Conservation (phyloP, 495 filamentous ascomycete species). For the Hypoxylon cercidicola region DNA sequence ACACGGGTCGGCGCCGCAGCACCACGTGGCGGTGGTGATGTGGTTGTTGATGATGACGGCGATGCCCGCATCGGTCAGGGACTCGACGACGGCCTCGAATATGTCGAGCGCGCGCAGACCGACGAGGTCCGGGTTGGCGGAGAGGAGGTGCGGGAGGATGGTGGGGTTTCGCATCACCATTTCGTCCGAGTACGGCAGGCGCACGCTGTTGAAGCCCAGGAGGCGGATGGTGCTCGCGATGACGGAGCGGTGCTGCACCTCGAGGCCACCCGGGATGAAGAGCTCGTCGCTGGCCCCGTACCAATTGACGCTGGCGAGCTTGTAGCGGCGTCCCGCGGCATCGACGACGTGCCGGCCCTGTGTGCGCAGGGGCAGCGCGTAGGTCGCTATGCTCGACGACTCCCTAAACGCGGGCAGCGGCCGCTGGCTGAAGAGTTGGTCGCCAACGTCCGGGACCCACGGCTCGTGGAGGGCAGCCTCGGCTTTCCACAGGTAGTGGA, state of each 20-base stretch:
- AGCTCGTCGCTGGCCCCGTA: constrained; percentile 70
- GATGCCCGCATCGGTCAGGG: constrained; percentile 65
- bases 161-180: constrained; percentile 64
- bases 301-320: constrained; percentile 70
- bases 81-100: constrained; percentile 61
- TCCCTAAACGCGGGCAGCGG: constrained; percentile 54
- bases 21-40: constrained; percentile 70
- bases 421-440: constrained; percentile 53
- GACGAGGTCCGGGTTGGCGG: constrained; percentile 64
- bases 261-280: constrained; percentile 68
- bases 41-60: constrained; percentile 71
- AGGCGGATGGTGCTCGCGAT: constrained; percentile 63
- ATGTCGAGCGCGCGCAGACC: constrained; percentile 64
- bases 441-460: constrained; percentile 53
- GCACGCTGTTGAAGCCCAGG: constrained; percentile 71
- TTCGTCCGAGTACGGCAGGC: constrained; percentile 70
- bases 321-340: constrained; percentile 56
- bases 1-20: constrained; percentile 68
- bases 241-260: constrained; percentile 63
- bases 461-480: constrained; percentile 53
- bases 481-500: constrained; percentile 52
- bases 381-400: constrained; percentile 53
- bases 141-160: constrained; percentile 57
- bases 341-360: constrained; percentile 67
- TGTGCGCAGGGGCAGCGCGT: constrained; percentile 62